Base-by-base conservation (phyloP, 2,329 filamentous ascomycete species). In the Trichoderma sp. region DNA sequence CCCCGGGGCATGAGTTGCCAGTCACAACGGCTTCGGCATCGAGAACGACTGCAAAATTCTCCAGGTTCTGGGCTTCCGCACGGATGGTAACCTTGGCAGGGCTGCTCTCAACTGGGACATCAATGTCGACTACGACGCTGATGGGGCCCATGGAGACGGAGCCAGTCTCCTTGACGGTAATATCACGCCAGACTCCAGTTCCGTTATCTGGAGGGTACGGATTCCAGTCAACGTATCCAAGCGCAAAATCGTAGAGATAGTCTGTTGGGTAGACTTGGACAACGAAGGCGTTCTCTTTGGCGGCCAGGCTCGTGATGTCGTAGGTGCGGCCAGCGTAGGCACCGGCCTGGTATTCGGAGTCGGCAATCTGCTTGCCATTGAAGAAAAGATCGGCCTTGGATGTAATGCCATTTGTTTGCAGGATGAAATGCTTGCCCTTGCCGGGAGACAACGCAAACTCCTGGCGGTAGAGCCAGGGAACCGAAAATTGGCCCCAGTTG, bases 121-220 rank as follows among this genome's bases (percentile, higher is more conserved):
- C 73, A 15, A 83, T 80, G 50, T 83, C 75, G 1, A 83, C 83
- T 0, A 78, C 71, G 1, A 87, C 78, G 8, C 83, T 79, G 25
- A 85, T 70, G 0, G 82, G 75, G 0, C 79, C 82, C 60, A 85
- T 71, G 2, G 78, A 76, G 1, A 87, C 80, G 0, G 84, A 73
- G 0, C 87, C 87, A 0, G 84, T 88, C 73, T 85, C 81, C 59
- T 82, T 84, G 50, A 90, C 64, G 37, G 82, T 81, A 1, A 90
- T 78, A 50, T 89, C 79, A 5, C 88, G 80, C 88, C 88, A 90
- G 9, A 90, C 78, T 0, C 87, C 87, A 0, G 86, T 88, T 2
- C 87, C 87, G 56, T 89, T 89, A 73, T 90, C 87, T 0, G 85
- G 82, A 0, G 87, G 86, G 64, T 84, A 70, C 8, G 72, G 72